A percentile compares a stretch with the other conserved stretches of the same genome.
Evolutionary conservation across 2,329 filamentous ascomycete species (phyloP).

Genomic region (Plenodomus tracheiphilus): DNA sequence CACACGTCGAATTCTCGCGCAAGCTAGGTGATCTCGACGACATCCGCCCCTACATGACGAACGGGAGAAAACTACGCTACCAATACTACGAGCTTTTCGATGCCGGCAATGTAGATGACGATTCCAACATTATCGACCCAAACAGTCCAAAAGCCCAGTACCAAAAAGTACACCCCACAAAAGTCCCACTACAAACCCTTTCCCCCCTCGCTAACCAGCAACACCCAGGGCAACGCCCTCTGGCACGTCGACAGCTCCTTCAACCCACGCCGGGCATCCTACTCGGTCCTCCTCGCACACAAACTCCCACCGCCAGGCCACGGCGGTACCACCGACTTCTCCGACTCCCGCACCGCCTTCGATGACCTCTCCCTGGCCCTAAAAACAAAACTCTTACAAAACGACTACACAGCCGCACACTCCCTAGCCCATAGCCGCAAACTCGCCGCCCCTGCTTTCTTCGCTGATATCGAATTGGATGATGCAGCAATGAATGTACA

Average conservation of each 20-base stretch:
- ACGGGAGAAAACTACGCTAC: conserved; percentile 54
- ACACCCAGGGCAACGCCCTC: conserved; percentile 31
- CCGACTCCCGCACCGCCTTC: conserved; percentile 28
- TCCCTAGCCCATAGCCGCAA: conserved; percentile 58
- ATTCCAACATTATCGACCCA: conserved; percentile 50
- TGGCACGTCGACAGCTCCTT: conserved; percentile 37
- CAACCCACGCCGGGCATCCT: conserved; percentile 32
- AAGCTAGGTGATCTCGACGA: conserved; percentile 57
- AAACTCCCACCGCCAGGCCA: conserved; percentile 15
- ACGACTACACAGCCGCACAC: conserved; percentile 27
- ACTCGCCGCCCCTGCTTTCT: conserved; percentile 49
- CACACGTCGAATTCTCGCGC: conserved; percentile 56
- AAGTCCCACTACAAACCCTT: conserved; percentile 12
- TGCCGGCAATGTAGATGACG: conserved; percentile 58
- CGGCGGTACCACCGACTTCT: conserved; percentile 33
- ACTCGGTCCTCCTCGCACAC: conserved; percentile 25
- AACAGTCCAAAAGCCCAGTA: conserved; percentile 48
- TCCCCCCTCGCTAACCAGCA: not conserved
- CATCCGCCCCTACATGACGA: conserved; percentile 44
- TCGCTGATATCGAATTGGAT: conserved; percentile 50
- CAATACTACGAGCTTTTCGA: conserved; percentile 60
- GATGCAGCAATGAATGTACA: conserved; percentile 50
- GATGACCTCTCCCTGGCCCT: conserved; percentile 34
- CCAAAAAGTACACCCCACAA: conserved; percentile 18
- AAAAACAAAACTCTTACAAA: conserved; percentile 30